Percentiles rank a stretch among this genome's conserved stretches.
Conservation (phyloP, 2,329 filamentous ascomycete genomes). For the Scedosporium boydii region DNA sequence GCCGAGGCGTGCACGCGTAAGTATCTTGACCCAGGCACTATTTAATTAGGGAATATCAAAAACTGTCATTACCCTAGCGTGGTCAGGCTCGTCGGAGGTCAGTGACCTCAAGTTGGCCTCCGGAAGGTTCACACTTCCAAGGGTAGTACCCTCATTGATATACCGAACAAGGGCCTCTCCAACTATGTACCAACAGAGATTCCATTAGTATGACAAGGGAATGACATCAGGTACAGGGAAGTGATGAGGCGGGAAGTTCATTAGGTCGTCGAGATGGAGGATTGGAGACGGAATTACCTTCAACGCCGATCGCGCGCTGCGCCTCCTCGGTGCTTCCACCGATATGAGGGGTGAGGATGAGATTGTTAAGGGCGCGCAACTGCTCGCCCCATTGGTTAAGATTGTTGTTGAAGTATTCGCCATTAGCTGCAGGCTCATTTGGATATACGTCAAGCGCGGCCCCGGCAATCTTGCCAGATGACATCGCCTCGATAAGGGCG, state of each 20-base stretch:
- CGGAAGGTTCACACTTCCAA: slow-evolving; percentile 94
- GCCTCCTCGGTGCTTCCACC: slow-evolving; percentile 97
- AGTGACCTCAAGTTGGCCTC: slow-evolving; percentile 85
- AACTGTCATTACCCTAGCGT: slow-evolving; percentile 55
- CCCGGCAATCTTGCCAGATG: slow-evolving; percentile 77
- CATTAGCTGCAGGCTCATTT: slow-evolving; percentile 85
- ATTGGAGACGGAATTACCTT: slow-evolving; percentile 37
- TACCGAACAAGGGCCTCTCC: slow-evolving; percentile 81
- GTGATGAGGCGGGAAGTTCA: neutral
- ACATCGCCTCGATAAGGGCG: slow-evolving; percentile 79
- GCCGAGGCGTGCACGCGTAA: neutral
- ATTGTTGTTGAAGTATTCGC: slow-evolving; percentile 81
- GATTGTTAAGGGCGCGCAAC: slow-evolving; percentile 74
- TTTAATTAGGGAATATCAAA: neutral
- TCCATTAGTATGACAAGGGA: slow-evolving; percentile 8
- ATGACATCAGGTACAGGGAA: neutral
- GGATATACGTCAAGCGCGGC: slow-evolving; percentile 97
- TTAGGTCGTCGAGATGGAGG: neutral
- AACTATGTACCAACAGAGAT: slow-evolving; percentile 38
- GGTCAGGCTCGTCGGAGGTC: slow-evolving; percentile 79
- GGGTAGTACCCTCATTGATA: slow-evolving; percentile 87
- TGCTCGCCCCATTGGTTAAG: slow-evolving; percentile 83
- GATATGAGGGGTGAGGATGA: slow-evolving; percentile 94
- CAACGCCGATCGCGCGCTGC: slow-evolving; percentile 88
- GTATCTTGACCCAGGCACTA: neutral